phyloP scores from a whole-genome alignment of 495 filamentous ascomycete genomes.

The Hypoxylon intermedium region DNA sequence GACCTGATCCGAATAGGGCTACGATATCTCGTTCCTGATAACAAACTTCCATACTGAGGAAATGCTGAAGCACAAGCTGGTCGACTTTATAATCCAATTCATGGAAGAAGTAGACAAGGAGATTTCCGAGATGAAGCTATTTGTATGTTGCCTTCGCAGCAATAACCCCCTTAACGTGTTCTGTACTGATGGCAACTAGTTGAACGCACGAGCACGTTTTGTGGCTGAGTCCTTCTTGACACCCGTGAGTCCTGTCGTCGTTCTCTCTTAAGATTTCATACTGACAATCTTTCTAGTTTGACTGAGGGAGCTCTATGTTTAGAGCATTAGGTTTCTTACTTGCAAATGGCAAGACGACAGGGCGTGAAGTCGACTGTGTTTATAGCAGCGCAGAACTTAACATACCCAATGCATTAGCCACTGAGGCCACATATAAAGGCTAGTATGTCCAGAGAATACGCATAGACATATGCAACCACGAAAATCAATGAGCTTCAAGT shows the following conservation, averaged over 20 bases:
- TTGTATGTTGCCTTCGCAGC: conserved; percentile 68
- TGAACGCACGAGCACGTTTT: conserved; percentile 96
- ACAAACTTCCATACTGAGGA: conserved; percentile 98
- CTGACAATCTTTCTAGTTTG: conserved; percentile 35
- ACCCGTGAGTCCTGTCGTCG: conserved; percentile 68
- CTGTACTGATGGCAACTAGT: conserved; percentile 57
- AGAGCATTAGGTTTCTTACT: neutral
- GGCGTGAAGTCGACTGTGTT: conserved; percentile 16
- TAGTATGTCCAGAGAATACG: neutral
- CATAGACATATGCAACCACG: conserved; percentile 33
- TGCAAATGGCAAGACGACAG: conserved; percentile 10
- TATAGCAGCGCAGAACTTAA: conserved; percentile 18
- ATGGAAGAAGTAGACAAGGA: conserved; percentile 99
- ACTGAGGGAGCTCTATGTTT: conserved; percentile 21
- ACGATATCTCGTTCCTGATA: conserved; percentile 98
- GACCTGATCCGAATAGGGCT: conserved; percentile 66
- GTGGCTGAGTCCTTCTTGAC: conserved; percentile 98
- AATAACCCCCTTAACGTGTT: neutral
- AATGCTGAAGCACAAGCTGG: conserved; percentile 97
- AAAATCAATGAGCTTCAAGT: conserved; percentile 10
- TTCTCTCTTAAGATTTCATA: neutral
- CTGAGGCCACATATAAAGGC: neutral
- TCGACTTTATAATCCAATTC: conserved; percentile 98
- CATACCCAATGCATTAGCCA: conserved; percentile 13
- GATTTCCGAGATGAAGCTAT: conserved; percentile 99